A percentile compares a stretch with the other conserved stretches of the same genome.
phyloP scores from a whole-genome alignment of 495 filamentous ascomycete species.

The Hypoxylon rickii region DNA sequence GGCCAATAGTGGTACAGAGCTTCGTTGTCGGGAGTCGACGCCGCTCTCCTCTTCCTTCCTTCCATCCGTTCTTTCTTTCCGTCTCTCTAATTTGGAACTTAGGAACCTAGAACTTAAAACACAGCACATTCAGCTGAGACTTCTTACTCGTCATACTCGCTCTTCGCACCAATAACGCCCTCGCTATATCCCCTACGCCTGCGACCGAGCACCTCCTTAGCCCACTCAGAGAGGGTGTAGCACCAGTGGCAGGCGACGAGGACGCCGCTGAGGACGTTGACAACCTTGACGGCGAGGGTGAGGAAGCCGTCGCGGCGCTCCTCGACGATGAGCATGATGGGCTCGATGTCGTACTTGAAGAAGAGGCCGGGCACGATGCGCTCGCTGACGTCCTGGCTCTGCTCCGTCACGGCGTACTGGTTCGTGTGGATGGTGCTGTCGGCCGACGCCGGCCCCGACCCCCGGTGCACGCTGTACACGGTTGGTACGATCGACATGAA shows the following conservation, averaged over 20 bases:
- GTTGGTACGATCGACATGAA: conserved; percentile 96
- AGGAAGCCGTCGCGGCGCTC: conserved; percentile 79
- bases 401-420: conserved; percentile 95
- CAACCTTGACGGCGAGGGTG: conserved; percentile 73
- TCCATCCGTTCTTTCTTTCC: background rate
- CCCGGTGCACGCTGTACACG: conserved; percentile 74
- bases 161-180: conserved; percentile 57
- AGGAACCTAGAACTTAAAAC: background rate
- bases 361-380: conserved; percentile 86
- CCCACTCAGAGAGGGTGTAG: conserved; percentile 58
- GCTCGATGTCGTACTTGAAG: conserved; percentile 99
- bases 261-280: conserved; percentile 64
- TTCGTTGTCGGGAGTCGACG: background rate
- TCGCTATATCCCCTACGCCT: conserved; percentile 58
- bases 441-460: conserved; percentile 29
- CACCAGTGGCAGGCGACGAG: conserved; percentile 66
- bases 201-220: conserved; percentile 52
- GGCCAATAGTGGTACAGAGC: conserved; percentile 6
- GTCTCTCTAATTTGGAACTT: background rate
- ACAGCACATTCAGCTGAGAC: background rate
- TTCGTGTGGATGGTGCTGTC: conserved; percentile 79
- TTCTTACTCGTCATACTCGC: conserved; percentile 35
- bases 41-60: background rate
- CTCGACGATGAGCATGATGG: conserved; percentile 81
- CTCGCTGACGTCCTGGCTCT: conserved; percentile 70